Conservation (phyloP, 345 rosid species). For the Raphanus raphanistrum region DNA sequence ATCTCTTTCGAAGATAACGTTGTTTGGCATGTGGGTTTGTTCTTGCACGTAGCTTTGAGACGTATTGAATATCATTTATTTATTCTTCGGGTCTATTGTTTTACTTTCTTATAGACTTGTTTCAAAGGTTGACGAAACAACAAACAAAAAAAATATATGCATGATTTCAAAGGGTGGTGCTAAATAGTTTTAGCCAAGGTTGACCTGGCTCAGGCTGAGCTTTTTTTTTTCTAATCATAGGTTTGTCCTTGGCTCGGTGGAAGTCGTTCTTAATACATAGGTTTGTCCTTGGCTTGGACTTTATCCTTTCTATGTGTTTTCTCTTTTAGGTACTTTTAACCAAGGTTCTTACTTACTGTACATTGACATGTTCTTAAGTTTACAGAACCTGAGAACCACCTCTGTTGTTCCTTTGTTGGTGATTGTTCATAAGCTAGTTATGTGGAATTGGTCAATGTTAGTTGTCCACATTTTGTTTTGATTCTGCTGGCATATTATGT, state of each 20-base stretch:
- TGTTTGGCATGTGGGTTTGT: background rate
- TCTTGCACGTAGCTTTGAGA: background rate
- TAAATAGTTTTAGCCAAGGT: background rate
- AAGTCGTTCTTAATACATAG: background rate
- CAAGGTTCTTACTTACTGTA: slow-evolving; percentile 3
- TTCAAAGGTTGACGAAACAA: background rate
- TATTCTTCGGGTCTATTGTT: background rate
- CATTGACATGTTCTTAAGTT: background rate
- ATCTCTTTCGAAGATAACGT: background rate
- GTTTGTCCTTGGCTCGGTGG: background rate
- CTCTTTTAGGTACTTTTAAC: background rate
- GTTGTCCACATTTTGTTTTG: background rate
- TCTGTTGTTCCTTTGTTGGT: background rate
- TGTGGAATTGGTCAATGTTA: background rate
- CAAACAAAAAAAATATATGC: background rate
- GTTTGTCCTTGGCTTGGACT: background rate
- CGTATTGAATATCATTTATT: background rate
- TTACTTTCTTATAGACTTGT: background rate
- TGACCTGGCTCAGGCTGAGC: background rate
- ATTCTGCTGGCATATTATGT: too few relatives aligned
- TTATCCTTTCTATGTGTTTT: background rate
- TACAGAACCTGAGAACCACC: background rate
- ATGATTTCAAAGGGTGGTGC: background rate
- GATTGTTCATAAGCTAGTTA: background rate
- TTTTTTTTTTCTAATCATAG: slow-evolving; percentile 8